Evolutionary conservation across 257 asterid genomes (phyloP).

Genomic region (Paraleonurus japonicus): DNA sequence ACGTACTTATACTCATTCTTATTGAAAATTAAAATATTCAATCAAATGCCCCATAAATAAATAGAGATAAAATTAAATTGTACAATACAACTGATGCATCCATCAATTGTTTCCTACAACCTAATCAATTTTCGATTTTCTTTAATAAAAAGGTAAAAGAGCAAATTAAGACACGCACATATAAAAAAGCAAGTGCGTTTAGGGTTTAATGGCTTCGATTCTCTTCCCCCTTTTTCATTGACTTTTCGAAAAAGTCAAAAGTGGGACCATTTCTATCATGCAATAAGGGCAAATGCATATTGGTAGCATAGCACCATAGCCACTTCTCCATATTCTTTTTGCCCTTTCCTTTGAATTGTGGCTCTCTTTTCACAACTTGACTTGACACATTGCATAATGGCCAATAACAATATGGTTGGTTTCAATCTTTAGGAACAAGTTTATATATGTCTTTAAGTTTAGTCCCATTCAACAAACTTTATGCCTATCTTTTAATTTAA

Average conservation of each 20-base stretch:
- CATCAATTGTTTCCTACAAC: background rate
- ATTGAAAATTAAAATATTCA: too few relatives aligned
- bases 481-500: background rate
- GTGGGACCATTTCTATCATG: slow-evolving; percentile 8
- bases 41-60: too few relatives aligned
- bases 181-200: background rate
- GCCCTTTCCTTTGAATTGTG: slow-evolving; percentile 30
- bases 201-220: slow-evolving; percentile 28
- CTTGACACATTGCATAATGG: slow-evolving; percentile 23
- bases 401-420: slow-evolving; percentile 21
- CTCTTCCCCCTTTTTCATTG: slow-evolving; percentile 23
- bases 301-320: slow-evolving; percentile 14
- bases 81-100: too few relatives aligned
- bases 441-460: background rate
- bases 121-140: background rate
- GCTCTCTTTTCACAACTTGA: slow-evolving; percentile 29
- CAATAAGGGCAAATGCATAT: slow-evolving; percentile 4
- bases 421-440: slow-evolving; percentile 26
- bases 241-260: slow-evolving; percentile 41
- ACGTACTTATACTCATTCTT: too few relatives aligned
- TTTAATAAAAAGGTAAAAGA: background rate
- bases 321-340: slow-evolving; percentile 31
- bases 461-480: background rate
- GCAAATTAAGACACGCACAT: background rate
- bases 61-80: too few relatives aligned